Conservation (phyloP, 495 filamentous ascomycete species). For the Aspergillus diversus region DNA sequence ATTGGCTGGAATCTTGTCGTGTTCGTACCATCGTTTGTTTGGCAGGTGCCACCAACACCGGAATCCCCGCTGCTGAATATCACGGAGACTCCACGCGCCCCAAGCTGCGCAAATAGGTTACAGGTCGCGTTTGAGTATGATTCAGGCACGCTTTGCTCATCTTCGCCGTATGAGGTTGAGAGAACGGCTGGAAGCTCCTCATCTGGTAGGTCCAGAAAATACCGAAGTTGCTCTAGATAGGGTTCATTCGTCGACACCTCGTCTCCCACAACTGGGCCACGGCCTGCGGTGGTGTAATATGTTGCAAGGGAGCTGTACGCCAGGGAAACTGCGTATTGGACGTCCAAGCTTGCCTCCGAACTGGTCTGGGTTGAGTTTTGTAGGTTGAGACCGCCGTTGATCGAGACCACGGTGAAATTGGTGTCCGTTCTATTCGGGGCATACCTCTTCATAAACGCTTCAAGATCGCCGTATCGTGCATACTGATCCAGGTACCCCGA, state of each 20-base stretch:
- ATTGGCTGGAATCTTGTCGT: slow-evolving; percentile 63
- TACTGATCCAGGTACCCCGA: slow-evolving; percentile 72
- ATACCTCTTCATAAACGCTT: slow-evolving; percentile 54
- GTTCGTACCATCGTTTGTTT: slow-evolving; percentile 67
- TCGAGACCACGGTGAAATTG: slow-evolving; percentile 64
- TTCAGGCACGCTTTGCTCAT: slow-evolving; percentile 54
- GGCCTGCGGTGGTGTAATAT: slow-evolving; percentile 70
- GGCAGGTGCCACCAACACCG: slow-evolving; percentile 62
- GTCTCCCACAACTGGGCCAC: slow-evolving; percentile 53
- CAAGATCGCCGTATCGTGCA: slow-evolving; percentile 61
- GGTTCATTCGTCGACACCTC: slow-evolving; percentile 71
- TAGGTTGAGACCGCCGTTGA: slow-evolving; percentile 62
- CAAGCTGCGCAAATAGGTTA: slow-evolving; percentile 71
- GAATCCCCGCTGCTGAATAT: slow-evolving; percentile 76
- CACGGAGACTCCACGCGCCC: slow-evolving; percentile 71
- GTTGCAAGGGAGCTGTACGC: slow-evolving; percentile 60
- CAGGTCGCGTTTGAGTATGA: slow-evolving; percentile 68
- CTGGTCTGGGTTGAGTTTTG: slow-evolving; percentile 42
- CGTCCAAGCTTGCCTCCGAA: slow-evolving; percentile 70
- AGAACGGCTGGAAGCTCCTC: slow-evolving; percentile 71
- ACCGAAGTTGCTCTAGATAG: slow-evolving; percentile 78
- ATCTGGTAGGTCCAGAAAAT: slow-evolving; percentile 63
- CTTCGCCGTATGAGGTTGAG: slow-evolving; percentile 68
- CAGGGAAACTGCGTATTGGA: slow-evolving; percentile 69
- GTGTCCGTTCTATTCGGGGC: slow-evolving; percentile 52